Base-by-base conservation (phyloP, 192 early-diverging fungal species). In the Gryganskiella cystojenkinii region DNA sequence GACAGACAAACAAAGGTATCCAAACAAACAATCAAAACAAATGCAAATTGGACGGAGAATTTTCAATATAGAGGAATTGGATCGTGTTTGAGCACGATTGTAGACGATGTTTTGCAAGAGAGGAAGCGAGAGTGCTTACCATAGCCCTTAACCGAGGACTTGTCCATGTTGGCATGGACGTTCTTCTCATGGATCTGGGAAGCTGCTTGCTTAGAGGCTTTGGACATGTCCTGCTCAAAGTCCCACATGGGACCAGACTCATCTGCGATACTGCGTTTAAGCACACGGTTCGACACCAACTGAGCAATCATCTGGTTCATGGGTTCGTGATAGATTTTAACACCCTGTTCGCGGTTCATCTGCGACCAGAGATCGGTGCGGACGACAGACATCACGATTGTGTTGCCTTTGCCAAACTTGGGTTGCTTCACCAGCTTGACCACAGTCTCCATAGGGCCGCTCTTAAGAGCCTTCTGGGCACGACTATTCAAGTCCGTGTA, bases 391-490 rank as follows among this genome's bases (percentile, higher is more conserved):
- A 73, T 27, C 10, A 25, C 52, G 25, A 73, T 22, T 7, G 31
- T 59, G 19, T 73, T 71, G 47, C n/a, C 49, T 25, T 60, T 28
- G 24, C 59, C 17, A 28, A 73, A 65, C 5, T 34, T 24, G 33
- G 62, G 61, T 15, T 64, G 30, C 62, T 73, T 73, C 61, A 73
- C 70, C 61, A 65, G 24, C 70, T 73, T 73, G 56, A 73, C 62
- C 10, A 73, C 70, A 30, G 62, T 73, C 34, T 73, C 70, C 56
- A 65, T 22, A 15, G 70, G 70, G 19, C 33, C 44, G 2, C 24
- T 15, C 11, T 57, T 8, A n/a, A 54, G 28, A 28, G 24, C 46
- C 35, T 64, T 43, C 56, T 64, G 56, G 43, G 70, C 55, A 3
- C 20, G 24, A 3, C 46, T 24, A 13, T 24, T 53, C 54, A 73